These are phyloP conservation scores for Gossypium australe DNA, from an alignment of 345 rosid species.

Conservation along the genomic window DNA sequence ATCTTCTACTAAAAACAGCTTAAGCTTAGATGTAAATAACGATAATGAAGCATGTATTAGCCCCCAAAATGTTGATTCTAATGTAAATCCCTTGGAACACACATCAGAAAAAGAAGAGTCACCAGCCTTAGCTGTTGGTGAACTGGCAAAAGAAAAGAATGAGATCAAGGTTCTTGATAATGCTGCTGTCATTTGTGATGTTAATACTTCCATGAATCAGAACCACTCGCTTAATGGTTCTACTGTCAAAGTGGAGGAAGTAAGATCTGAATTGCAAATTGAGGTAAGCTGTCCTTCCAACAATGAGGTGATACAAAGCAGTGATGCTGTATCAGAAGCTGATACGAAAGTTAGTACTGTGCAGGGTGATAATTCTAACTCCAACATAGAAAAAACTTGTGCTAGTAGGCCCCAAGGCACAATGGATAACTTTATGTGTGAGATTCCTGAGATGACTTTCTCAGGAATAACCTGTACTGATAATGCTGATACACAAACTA, in stretches of 20 bases:
- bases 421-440: slow-evolving; percentile 22
- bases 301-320: slow-evolving; percentile 33
- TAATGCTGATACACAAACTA: slow-evolving; percentile 38
- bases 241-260: slow-evolving; percentile 41
- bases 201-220: slow-evolving; percentile 20
- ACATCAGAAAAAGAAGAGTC: slow-evolving; percentile 40
- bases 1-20: slow-evolving; percentile 47
- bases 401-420: slow-evolving; percentile 35
- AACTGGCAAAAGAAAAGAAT: slow-evolving; percentile 37
- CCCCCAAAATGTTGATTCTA: slow-evolving; percentile 32
- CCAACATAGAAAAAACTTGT: slow-evolving; percentile 27
- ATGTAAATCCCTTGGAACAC: slow-evolving; percentile 30
- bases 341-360: slow-evolving; percentile 30
- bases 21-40: slow-evolving; percentile 47
- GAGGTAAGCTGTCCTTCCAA: slow-evolving; percentile 36
- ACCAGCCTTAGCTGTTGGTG: slow-evolving; percentile 34
- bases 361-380: slow-evolving; percentile 25
- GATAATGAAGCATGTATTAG: slow-evolving; percentile 37
- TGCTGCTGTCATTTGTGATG: slow-evolving; percentile 26
- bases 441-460: slow-evolving; percentile 20
- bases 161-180: slow-evolving; percentile 34
- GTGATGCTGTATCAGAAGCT: slow-evolving; percentile 26
- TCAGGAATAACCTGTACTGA: slow-evolving; percentile 25
- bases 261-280: slow-evolving; percentile 34
- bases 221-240: slow-evolving; percentile 25